Evolutionary conservation across 768 basidiomycete genomes (phyloP).

Genomic region (Lactifluus rugatus): DNA sequence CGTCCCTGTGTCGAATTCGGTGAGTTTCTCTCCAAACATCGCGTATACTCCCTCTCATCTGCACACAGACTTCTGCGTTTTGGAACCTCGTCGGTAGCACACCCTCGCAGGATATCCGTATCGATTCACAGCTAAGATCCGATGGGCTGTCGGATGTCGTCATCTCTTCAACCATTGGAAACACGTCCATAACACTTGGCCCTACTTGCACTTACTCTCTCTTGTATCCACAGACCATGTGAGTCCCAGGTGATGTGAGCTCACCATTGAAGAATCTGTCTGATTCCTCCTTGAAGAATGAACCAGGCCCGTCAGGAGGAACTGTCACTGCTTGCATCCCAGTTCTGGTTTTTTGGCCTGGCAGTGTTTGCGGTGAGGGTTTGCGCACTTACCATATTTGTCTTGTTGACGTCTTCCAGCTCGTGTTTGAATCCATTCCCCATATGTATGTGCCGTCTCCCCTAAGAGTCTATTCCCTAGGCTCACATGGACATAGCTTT

Average conservation of each 20-base stretch:
- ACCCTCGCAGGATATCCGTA: background rate
- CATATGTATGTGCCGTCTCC: conserved; percentile 34
- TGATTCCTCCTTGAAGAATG: background rate
- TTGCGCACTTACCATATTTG: background rate
- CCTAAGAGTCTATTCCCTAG: background rate
- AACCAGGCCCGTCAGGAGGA: conserved; percentile 12
- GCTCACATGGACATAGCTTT: conserved; percentile 27
- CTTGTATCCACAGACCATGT: conserved; percentile 11
- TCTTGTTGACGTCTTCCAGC: conserved; percentile 18
- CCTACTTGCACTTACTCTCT: conserved; percentile 9
- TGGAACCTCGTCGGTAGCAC: background rate
- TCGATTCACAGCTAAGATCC: background rate
- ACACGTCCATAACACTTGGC: background rate
- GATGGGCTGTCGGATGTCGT: background rate
- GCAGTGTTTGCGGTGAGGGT: conserved; percentile 18
- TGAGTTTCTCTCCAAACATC: background rate
- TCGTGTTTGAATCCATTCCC: conserved; percentile 43
- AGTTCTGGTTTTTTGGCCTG: conserved; percentile 20
- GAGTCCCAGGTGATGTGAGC: background rate
- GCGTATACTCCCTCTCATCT: background rate
- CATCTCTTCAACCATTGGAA: background rate
- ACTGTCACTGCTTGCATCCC: conserved; percentile 11
- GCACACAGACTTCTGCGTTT: background rate
- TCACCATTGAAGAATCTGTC: background rate
- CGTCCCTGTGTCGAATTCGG: background rate